Conservation (phyloP, 2,329 filamentous ascomycete species). For the Colletotrichum phormii region DNA sequence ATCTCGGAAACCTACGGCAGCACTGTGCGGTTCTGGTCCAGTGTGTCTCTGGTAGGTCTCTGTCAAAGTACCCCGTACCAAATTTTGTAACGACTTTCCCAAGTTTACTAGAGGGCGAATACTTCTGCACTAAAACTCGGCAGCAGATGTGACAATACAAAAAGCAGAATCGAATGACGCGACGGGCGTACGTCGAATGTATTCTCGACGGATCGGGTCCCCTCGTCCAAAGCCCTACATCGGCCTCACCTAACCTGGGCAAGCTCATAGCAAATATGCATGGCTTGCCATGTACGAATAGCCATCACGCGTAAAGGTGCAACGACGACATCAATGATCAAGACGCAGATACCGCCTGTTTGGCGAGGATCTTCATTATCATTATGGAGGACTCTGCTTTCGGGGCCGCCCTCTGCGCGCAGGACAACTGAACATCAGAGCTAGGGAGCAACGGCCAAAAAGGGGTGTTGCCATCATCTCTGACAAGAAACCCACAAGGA, state of each 20-base stretch:
- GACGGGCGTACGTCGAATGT: conserved; percentile 1
- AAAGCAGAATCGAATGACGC: conserved; percentile 15
- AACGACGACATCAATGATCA: not conserved
- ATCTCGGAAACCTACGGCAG: conserved; percentile 3
- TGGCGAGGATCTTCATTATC: conserved; percentile 17
- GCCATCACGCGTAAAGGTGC: not conserved
- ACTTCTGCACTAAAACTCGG: conserved; percentile 6
- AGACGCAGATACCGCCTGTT: not conserved
- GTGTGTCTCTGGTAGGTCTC: not conserved
- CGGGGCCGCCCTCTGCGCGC: conserved; percentile 9
- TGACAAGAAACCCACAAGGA: conserved; percentile 26
- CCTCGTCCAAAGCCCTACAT: not conserved
- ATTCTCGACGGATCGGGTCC: not conserved
- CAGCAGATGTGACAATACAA: conserved; percentile 8
- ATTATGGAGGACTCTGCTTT: not conserved
- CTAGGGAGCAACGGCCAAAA: conserved; percentile 19
- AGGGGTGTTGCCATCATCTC: conserved; percentile 32
- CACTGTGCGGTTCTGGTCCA: conserved; percentile 17
- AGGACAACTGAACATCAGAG: conserved; percentile 20
- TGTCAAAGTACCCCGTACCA: not conserved
- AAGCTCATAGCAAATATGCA: conserved; percentile 11
- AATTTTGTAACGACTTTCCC: not conserved
- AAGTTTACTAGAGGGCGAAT: not conserved
- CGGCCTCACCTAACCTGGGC: not conserved
- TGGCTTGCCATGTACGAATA: not conserved